phyloP scores from a whole-genome alignment of 2,329 filamentous ascomycete genomes.

The Colletotrichum abscissum region DNA sequence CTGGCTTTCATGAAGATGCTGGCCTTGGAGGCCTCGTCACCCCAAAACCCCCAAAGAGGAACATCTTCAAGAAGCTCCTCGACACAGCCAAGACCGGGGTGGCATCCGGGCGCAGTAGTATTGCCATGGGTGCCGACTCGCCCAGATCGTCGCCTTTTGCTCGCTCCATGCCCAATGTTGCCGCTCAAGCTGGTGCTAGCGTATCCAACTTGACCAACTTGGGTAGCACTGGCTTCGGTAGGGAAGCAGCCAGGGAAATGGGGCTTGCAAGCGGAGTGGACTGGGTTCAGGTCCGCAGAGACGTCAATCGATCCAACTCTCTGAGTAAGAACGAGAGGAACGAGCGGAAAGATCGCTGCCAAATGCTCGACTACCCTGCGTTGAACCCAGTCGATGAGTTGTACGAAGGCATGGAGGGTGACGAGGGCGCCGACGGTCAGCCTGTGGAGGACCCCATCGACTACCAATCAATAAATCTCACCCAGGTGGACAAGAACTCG shows the following conservation, averaged over 20 bases:
- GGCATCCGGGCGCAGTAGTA: constrained; percentile 87
- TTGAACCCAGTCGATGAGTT: constrained; percentile 92
- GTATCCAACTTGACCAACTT: constrained; percentile 44
- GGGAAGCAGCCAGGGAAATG: constrained; percentile 75
- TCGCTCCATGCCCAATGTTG: constrained; percentile 52
- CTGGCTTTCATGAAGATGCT: constrained; percentile 74
- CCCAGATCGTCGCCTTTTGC: constrained; percentile 55
- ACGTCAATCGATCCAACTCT: constrained; percentile 95
- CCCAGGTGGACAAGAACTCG: constrained; percentile 93
- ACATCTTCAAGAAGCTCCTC: constrained; percentile 95
- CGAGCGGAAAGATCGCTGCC: constrained; percentile 88
- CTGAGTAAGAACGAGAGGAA: constrained; percentile 87
- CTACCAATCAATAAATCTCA: constrained; percentile 82
- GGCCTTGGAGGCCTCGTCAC: constrained; percentile 81
- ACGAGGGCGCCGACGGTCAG: constrained; percentile 87
- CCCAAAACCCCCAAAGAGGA: constrained; percentile 84
- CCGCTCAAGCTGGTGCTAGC: constrained; percentile 58
- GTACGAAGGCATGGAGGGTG: constrained; percentile 85
- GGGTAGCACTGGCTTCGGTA: constrained; percentile 49
- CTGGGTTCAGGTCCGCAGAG: constrained; percentile 97
- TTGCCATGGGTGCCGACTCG: constrained; percentile 69
- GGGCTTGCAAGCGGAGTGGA: constrained; percentile 75
- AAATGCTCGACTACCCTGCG: constrained; percentile 92
- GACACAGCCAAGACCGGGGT: constrained; percentile 95
- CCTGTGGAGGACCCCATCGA: constrained; percentile 86